phyloP scores from a whole-genome alignment of 345 rosid species.

The Mallotus nudiflorus region DNA sequence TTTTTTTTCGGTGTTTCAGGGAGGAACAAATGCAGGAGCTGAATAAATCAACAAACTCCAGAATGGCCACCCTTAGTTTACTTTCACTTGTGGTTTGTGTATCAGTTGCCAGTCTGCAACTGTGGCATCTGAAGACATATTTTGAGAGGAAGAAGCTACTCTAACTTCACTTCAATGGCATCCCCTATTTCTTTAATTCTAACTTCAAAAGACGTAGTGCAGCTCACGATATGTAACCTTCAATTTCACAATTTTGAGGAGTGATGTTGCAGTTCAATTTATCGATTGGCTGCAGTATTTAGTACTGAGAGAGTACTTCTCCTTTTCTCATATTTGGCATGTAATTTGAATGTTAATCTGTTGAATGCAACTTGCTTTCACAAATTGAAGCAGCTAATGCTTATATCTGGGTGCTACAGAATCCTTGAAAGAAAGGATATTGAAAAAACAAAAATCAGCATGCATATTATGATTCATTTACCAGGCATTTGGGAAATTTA shows the following conservation, averaged over 20 bases:
- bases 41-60: conserved; percentile 61
- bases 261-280: background rate
- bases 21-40: conserved; percentile 86
- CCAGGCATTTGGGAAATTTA: too few species aligned
- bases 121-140: conserved; percentile 85
- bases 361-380: background rate
- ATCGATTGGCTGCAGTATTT: background rate
- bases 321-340: background rate
- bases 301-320: background rate
- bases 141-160: conserved; percentile 88
- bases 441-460: too few species aligned
- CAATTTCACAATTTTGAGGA: background rate
- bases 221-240: background rate
- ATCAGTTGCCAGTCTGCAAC: conserved; percentile 69
- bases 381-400: background rate
- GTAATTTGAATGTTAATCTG: background rate
- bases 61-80: conserved; percentile 59
- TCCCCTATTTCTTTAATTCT: background rate
- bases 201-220: too few species aligned
- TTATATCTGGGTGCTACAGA: background rate
- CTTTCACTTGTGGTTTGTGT: conserved; percentile 66
- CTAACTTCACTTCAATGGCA: conserved; percentile 23
- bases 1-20: conserved; percentile 34
- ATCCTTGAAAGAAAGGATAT: too few species aligned
- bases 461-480: too few species aligned